These are phyloP conservation scores for Pleurotus eryngii DNA, from an alignment of 768 basidiomycete genomes.

Conservation along the genomic window DNA sequence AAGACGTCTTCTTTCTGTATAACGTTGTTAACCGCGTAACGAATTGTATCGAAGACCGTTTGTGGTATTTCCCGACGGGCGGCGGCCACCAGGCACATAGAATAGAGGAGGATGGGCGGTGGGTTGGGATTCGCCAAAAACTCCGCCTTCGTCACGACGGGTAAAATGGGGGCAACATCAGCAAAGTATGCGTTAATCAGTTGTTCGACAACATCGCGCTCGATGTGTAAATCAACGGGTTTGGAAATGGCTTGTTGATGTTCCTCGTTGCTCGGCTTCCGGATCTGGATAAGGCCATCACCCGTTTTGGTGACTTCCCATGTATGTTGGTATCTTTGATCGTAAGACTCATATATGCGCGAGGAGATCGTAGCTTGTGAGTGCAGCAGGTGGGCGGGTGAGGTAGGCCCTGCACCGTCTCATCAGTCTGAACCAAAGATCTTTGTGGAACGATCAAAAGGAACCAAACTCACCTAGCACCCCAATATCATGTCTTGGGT, in stretches of 20 bases:
- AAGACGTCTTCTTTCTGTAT: slow-evolving; percentile 91
- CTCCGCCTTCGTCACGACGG: slow-evolving; percentile 84
- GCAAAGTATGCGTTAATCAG: slow-evolving; percentile 91
- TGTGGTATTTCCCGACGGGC: slow-evolving; percentile 82
- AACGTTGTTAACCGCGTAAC: slow-evolving; percentile 80
- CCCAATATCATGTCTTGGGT: slow-evolving; percentile 51
- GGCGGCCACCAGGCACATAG: slow-evolving; percentile 91
- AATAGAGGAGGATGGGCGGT: slow-evolving; percentile 82
- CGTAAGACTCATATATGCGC: slow-evolving; percentile 82
- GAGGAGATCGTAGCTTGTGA: slow-evolving; percentile 85
- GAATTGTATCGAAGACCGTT: slow-evolving; percentile 84
- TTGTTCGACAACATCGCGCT: slow-evolving; percentile 72
- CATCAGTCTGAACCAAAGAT: slow-evolving; percentile 33
- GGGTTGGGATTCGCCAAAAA: slow-evolving; percentile 75
- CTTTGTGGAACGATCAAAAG: slow-evolving; percentile 8
- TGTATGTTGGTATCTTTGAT: slow-evolving; percentile 82
- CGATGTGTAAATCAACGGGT: slow-evolving; percentile 69
- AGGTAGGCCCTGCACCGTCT: slow-evolving; percentile 74
- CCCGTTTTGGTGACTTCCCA: slow-evolving; percentile 84
- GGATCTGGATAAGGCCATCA: slow-evolving; percentile 84
- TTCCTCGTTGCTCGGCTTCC: slow-evolving; percentile 59
- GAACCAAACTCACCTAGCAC: slow-evolving; percentile 51
- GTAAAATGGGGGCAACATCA: slow-evolving; percentile 85
- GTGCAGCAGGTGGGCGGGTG: slow-evolving; percentile 82
- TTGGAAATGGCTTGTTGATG: slow-evolving; percentile 52